Evolutionary conservation across 2,329 filamentous ascomycete species (phyloP).

Genomic region (Pseudopithomyces maydicus): DNA sequence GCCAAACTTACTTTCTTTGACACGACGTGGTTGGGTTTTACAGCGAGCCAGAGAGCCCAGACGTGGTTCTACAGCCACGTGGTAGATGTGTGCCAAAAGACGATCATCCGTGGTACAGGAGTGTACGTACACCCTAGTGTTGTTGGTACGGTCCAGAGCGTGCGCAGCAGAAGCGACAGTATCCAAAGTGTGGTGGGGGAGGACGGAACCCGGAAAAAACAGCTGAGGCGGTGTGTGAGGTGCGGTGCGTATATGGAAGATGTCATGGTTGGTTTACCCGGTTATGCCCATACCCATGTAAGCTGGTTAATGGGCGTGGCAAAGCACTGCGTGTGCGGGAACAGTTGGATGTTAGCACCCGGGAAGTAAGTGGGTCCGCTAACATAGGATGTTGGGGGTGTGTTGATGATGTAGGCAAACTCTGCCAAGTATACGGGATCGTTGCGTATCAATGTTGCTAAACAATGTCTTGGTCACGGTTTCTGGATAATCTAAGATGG

Average conservation of each 20-base stretch:
- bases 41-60: conserved; percentile 62
- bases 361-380: conserved; percentile 20
- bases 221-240: conserved; percentile 49
- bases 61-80: conserved; percentile 66
- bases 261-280: conserved; percentile 37
- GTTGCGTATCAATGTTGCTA: too few species aligned
- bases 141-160: not conserved
- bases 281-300: conserved; percentile 36
- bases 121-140: conserved; percentile 27
- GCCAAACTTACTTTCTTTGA: conserved; percentile 75
- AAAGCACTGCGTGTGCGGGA: conserved; percentile 47
- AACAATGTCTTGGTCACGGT: too few species aligned
- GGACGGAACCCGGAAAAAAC: conserved; percentile 22
- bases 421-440: too few species aligned
- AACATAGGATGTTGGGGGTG: too few species aligned
- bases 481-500: too few species aligned
- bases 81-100: conserved; percentile 62
- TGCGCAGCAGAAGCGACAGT: conserved; percentile 29
- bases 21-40: conserved; percentile 70
- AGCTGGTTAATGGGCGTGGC: conserved; percentile 44
- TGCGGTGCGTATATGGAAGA: conserved; percentile 56
- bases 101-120: conserved; percentile 41
- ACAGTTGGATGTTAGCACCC: conserved; percentile 42
- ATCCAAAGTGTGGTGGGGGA: conserved; percentile 10
- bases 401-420: too few species aligned